These are phyloP conservation scores for Exophiala sp. DNA, from an alignment of 2,329 filamentous ascomycete species.

Conservation along the genomic window DNA sequence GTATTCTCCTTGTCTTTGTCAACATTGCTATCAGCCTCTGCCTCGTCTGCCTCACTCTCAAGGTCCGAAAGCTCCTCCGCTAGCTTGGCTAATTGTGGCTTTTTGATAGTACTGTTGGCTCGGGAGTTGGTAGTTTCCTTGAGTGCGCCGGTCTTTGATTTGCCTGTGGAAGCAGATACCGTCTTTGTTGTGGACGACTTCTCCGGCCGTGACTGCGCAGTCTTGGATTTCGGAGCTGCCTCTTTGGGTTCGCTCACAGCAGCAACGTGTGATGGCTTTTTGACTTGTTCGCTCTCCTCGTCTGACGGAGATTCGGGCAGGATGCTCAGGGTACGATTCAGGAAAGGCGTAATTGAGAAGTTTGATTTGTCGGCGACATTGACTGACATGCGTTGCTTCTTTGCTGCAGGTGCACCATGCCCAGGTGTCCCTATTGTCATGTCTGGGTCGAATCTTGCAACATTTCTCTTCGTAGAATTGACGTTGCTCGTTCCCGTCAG, in stretches of 20 bases:
- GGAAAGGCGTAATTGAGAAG: constrained; percentile 91
- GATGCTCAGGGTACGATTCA: constrained; percentile 69
- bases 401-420: constrained; percentile 44
- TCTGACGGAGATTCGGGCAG: constrained; percentile 42
- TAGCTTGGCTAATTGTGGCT: constrained; percentile 28
- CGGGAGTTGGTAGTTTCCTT: constrained; percentile 42
- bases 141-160: constrained; percentile 24
- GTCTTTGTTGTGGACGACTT: constrained; percentile 13
- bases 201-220: background rate
- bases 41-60: constrained; percentile 12
- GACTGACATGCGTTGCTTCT: constrained; percentile 59
- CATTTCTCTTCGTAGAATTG: constrained; percentile 41
- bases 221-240: constrained; percentile 10
- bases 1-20: constrained; percentile 22
- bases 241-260: constrained; percentile 32
- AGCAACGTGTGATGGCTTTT: constrained; percentile 28
- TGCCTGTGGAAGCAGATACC: constrained; percentile 1
- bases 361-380: constrained; percentile 79
- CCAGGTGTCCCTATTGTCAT: constrained; percentile 52
- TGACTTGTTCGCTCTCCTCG: constrained; percentile 27
- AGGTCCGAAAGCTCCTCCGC: constrained; percentile 27
- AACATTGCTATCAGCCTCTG: constrained; percentile 2
- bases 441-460: constrained; percentile 42
- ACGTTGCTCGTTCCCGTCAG: constrained; percentile 18
- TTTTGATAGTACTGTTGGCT: constrained; percentile 31